These are phyloP conservation scores for Microcos paniculata DNA, from an alignment of 345 rosid species.

Conservation along the genomic window DNA sequence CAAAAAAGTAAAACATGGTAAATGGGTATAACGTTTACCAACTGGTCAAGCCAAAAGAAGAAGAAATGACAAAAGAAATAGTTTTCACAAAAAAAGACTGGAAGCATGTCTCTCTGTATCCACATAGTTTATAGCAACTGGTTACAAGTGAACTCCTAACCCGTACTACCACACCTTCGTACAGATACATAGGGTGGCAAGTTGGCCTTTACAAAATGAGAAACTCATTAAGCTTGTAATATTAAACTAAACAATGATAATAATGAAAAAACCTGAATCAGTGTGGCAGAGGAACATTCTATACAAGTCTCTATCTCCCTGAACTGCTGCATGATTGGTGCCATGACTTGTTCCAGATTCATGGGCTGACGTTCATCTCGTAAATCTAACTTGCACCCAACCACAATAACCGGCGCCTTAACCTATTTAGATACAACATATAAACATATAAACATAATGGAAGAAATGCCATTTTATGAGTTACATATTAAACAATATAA, in stretches of 20 bases:
- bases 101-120: too few species aligned
- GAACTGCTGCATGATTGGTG: slow-evolving; percentile 74
- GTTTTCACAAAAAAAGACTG: too few species aligned
- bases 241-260: slow-evolving; percentile 6
- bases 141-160: too few species aligned
- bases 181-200: neutral
- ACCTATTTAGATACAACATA: slow-evolving; percentile 32
- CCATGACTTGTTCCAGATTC: slow-evolving; percentile 68
- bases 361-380: slow-evolving; percentile 52
- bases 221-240: neutral
- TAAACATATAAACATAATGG: slow-evolving; percentile 7
- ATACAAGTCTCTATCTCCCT: slow-evolving; percentile 86
- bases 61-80: too few species aligned
- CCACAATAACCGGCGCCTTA: slow-evolving; percentile 75
- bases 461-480: neutral
- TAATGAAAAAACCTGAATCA: slow-evolving; percentile 50
- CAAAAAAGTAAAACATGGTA: neutral
- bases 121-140: too few species aligned
- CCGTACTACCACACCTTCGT: neutral
- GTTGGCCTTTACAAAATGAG: neutral
- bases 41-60: too few species aligned
- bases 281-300: slow-evolving; percentile 79
- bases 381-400: slow-evolving; percentile 87
- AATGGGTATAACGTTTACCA: too few species aligned
- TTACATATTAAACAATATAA: neutral